Base-by-base conservation (phyloP, 345 rosid species). In the Camelina sativa region DNA sequence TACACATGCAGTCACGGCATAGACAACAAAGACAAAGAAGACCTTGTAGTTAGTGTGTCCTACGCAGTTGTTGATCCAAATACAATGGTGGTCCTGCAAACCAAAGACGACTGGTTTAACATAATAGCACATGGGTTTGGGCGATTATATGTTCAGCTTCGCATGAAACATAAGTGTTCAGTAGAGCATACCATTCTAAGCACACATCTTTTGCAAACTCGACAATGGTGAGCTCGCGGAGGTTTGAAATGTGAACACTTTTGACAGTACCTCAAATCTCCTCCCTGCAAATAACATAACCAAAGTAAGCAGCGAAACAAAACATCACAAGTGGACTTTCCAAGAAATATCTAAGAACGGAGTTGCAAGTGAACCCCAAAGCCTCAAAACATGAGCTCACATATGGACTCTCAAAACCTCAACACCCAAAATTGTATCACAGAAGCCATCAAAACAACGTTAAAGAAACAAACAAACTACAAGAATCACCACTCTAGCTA, bases 171-270 rank as follows among this genome's bases (percentile, higher is more conserved):
- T 8, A 44, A 34, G 35, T 54, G 52, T 47, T 55, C 17, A 25
- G 54, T 75, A 80, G 60, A 25, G 59, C 81, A 65, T 88, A 93
- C 98, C 98, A 93, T 93, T 77, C 89, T 84, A 54, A 93, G 71
- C 37, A 93, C 96, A 74, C 98, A 93, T 89, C 96, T 84, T 86
- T 82, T 89, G 83, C 98, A 93, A 79, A 91, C 85, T 62, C 98
- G 96, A 35, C 97, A 93, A 73, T 93, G 98, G 79, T 93, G 98
- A 12, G 98, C 96, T 70, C 98, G 92, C 1, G 98, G 93, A 75
- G 98, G 97, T 76, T 93, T 93, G 80, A 71, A 82, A 69, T 82
- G 89, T 57, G 92, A 85, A 76, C 98, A 93, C 82, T 93, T 93
- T 80, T 89, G 97, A 75, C 98, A 93, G 81, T 81, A 89, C 75